These are phyloP conservation scores for Camellia oleifera DNA, from an alignment of 179 eudicot genomes.

Conservation along the genomic window DNA sequence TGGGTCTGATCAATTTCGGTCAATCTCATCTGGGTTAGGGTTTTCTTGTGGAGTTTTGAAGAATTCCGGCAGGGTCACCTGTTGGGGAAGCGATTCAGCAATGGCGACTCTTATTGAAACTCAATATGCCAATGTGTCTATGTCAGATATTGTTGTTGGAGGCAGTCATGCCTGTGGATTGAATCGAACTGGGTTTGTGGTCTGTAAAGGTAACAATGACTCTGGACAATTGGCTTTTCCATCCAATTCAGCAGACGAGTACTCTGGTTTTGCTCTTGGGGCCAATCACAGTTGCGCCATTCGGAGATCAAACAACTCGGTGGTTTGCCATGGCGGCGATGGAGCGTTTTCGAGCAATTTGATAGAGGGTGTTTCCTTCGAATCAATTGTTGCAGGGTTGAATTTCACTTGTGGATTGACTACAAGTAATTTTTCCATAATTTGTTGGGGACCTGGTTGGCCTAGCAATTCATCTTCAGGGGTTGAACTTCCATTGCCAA, in stretches of 20 bases:
- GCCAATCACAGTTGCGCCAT: conserved; percentile 10
- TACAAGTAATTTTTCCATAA: conserved; percentile 8
- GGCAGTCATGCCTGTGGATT: conserved; percentile 78
- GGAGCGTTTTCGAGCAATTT: not conserved
- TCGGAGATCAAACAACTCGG: not conserved
- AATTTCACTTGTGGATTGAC: conserved; percentile 22
- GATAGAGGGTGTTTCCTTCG: conserved; percentile 12
- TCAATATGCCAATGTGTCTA: conserved; percentile 34
- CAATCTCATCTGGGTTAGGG: conserved; percentile 72
- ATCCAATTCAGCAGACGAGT: not conserved
- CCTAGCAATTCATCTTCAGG: conserved; percentile 10
- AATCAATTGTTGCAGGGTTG: conserved; percentile 16
- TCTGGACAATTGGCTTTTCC: not conserved
- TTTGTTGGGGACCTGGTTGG: conserved; percentile 99
- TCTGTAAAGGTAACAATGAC: conserved; percentile 9
- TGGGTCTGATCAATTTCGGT: conserved; percentile 24
- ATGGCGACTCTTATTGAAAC: conserved; percentile 32
- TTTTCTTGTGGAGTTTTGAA: conserved; percentile 66
- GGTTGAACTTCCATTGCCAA: conserved; percentile 38
- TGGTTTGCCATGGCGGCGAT: conserved; percentile 10
- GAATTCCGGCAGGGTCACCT: conserved; percentile 29
- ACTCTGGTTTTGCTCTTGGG: conserved; percentile 12
- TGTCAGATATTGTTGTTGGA: conserved; percentile 60
- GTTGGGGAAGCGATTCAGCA: conserved; percentile 51
- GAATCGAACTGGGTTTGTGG: conserved; percentile 37